These are phyloP conservation scores for Candida buenavistaensis DNA, from an alignment of 1,139 yeast genomes.

Conservation along the genomic window DNA sequence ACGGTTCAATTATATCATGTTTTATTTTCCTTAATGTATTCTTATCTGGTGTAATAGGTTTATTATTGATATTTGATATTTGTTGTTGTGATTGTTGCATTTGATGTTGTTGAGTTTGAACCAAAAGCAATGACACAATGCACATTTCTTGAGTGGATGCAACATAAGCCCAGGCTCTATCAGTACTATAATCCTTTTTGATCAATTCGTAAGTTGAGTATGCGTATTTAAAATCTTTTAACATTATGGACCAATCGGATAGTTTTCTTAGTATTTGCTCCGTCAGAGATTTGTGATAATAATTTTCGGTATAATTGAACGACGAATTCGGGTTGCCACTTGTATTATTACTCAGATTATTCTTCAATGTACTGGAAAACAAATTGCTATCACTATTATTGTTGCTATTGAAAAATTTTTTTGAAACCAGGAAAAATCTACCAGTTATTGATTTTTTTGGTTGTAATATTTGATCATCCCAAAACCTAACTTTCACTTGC, in stretches of 20 bases:
- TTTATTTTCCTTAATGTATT: conserved; percentile 61
- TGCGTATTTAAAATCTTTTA: conserved; percentile 85
- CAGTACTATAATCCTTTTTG: conserved; percentile 74
- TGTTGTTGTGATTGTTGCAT: neutral
- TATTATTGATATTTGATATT: conserved; percentile 8
- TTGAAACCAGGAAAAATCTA: conserved; percentile 68
- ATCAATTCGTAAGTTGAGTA: conserved; percentile 81
- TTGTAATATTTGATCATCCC: conserved; percentile 75
- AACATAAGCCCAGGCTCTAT: conserved; percentile 79
- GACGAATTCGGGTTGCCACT: conserved; percentile 13
- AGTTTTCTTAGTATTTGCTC: conserved; percentile 79
- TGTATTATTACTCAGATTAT: conserved; percentile 1
- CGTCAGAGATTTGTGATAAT: conserved; percentile 59
- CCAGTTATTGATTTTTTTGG: conserved; percentile 75
- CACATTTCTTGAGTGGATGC: conserved; percentile 91
- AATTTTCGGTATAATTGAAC: conserved; percentile 48
- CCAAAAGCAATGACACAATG: conserved; percentile 70
- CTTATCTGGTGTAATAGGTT: conserved; percentile 26
- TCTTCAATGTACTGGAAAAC: conserved; percentile 2
- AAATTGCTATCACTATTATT: conserved; percentile 14
- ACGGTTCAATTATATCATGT: conserved; percentile 63
- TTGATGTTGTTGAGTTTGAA: conserved; percentile 46
- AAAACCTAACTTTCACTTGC: conserved; percentile 69
- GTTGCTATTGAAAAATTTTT: conserved; percentile 47
- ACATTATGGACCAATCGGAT: conserved; percentile 91